phyloP scores from a whole-genome alignment of 345 rosid genomes.

The Bruguiera gymnorhiza region DNA sequence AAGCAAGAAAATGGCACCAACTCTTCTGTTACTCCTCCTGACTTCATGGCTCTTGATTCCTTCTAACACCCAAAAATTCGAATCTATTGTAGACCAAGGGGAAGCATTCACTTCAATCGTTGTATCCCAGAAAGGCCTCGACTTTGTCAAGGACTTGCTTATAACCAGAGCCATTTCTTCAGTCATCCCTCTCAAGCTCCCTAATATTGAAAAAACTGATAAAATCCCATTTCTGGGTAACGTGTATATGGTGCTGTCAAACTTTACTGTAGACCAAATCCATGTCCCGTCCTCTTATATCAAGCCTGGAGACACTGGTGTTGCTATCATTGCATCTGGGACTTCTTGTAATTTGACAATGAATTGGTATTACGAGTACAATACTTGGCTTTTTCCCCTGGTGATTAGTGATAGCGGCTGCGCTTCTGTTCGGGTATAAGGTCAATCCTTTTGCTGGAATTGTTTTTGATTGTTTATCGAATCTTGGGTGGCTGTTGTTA shows the following conservation, averaged over 20 bases:
- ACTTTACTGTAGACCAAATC: constrained; percentile 65
- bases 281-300: constrained; percentile 65
- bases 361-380: constrained; percentile 76
- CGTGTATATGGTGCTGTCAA: constrained; percentile 56
- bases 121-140: constrained; percentile 74
- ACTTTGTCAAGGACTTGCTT: constrained; percentile 74
- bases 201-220: constrained; percentile 51
- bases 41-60: constrained; percentile 25
- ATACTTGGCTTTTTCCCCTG: constrained; percentile 68
- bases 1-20: constrained; percentile 4
- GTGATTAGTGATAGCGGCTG: constrained; percentile 67
- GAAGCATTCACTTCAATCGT: constrained; percentile 70
- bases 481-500: neutral
- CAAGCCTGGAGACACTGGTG: constrained; percentile 72
- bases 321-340: constrained; percentile 72
- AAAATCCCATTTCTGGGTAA: constrained; percentile 70
- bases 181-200: constrained; percentile 60
- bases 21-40: constrained; percentile 26
- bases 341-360: constrained; percentile 81
- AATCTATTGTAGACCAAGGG: constrained; percentile 15
- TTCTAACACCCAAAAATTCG: constrained; percentile 23
- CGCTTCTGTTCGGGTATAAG: constrained; percentile 80
- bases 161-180: constrained; percentile 64
- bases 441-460: neutral
- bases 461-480: neutral